phyloP scores from a whole-genome alignment of 345 rosid species.

The Carallia pectinifolia region DNA sequence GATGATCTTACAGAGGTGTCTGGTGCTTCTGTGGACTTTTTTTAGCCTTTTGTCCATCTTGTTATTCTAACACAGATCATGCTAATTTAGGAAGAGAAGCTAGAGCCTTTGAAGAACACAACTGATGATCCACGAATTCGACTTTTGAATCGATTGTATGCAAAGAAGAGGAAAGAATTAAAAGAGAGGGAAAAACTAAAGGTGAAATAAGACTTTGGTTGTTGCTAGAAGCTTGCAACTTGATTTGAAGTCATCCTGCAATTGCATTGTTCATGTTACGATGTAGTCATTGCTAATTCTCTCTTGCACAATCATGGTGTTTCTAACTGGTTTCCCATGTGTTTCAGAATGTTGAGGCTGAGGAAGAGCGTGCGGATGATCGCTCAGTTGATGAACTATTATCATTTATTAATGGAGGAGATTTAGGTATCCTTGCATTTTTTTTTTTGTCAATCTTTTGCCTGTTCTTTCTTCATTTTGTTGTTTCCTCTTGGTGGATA shows the following conservation, averaged over 20 bases:
- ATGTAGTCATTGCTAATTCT: neutral
- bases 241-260: neutral
- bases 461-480: neutral
- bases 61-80: constrained; percentile 2
- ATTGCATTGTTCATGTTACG: neutral
- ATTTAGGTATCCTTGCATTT: constrained; percentile 44
- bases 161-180: constrained; percentile 80
- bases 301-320: neutral
- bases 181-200: constrained; percentile 74
- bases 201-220: constrained; percentile 37
- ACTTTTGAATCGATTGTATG: constrained; percentile 73
- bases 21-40: constrained; percentile 15
- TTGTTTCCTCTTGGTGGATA: too few species aligned
- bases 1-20: constrained; percentile 94
- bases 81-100: constrained; percentile 75
- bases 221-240: neutral
- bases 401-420: constrained; percentile 75
- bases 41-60: neutral
- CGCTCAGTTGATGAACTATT: constrained; percentile 92
- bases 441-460: neutral
- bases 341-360: constrained; percentile 61
- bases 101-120: constrained; percentile 84
- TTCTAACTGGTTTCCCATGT: constrained; percentile 8
- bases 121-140: constrained; percentile 90
- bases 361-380: constrained; percentile 67